Percentiles rank a stretch among this genome's conserved stretches.
Conservation (phyloP, 2,329 filamentous ascomycete genomes). For the Pseudogymnoascus sp. region DNA sequence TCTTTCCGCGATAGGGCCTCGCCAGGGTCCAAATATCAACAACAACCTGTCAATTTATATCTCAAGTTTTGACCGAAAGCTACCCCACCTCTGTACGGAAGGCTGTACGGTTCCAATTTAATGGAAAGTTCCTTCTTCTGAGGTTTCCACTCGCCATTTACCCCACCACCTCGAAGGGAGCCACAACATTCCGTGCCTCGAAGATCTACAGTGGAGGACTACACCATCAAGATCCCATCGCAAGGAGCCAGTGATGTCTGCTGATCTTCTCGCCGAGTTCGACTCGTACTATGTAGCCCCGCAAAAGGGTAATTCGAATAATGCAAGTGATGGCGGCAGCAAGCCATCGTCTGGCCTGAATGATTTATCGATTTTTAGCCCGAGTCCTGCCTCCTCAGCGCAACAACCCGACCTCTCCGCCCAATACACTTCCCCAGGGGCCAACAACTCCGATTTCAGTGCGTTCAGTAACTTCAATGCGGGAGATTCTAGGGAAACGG, state of each 20-base stretch:
- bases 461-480: neutral
- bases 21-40: slow-evolving; percentile 1
- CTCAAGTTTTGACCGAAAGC: neutral
- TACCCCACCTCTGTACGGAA: neutral
- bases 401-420: neutral
- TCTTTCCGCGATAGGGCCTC: neutral
- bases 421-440: neutral
- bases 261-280: slow-evolving; percentile 59
- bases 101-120: neutral
- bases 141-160: neutral
- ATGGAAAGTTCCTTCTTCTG: neutral
- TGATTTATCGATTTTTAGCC: slow-evolving; percentile 1
- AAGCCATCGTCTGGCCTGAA: slow-evolving; percentile 5
- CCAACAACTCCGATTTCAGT: neutral
- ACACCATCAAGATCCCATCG: neutral
- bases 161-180: slow-evolving; percentile 23
- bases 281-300: slow-evolving; percentile 40
- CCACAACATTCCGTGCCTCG: slow-evolving; percentile 10
- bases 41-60: neutral
- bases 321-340: neutral
- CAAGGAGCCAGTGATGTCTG: slow-evolving; percentile 44
- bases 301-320: slow-evolving; percentile 17
- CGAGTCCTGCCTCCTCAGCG: neutral
- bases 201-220: neutral
- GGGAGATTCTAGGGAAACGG: neutral